phyloP scores from a whole-genome alignment of 805 yeast genomes.

The Saccharomycopsis javanensis region DNA sequence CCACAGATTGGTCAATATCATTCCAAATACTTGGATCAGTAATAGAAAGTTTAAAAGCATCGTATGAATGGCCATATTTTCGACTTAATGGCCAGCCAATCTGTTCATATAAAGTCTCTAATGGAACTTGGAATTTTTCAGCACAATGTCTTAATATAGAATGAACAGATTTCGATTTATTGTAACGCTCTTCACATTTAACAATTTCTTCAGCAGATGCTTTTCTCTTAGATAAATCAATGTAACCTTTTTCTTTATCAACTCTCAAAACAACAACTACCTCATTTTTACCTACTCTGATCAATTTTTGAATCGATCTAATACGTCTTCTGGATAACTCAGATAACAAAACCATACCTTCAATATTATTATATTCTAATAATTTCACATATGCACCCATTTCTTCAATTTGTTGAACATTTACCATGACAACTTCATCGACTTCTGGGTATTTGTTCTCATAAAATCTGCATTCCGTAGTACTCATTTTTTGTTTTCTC shows the following conservation, averaged over 20 bases:
- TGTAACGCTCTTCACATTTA: conserved; percentile 95
- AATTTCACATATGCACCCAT: conserved; percentile 98
- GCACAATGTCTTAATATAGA: conserved; percentile 98
- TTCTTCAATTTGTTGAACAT: conserved; percentile 96
- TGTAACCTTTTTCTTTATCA: conserved; percentile 97
- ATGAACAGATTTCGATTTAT: conserved; percentile 94
- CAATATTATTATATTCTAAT: conserved; percentile 94
- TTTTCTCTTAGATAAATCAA: conserved; percentile 94
- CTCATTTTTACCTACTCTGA: conserved; percentile 97
- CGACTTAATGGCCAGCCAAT: conserved; percentile 97
- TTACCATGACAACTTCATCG: conserved; percentile 98
- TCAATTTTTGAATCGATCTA: conserved; percentile 92
- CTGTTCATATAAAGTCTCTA: conserved; percentile 76
- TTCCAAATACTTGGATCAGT: conserved; percentile 83
- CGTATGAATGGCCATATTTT: conserved; percentile 94
- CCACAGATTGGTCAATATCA: conserved; percentile 61
- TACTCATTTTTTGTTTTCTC: conserved; percentile 49
- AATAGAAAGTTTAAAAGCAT: conserved; percentile 92
- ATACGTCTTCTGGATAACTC: conserved; percentile 98
- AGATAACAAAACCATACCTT: conserved; percentile 94
- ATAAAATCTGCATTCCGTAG: conserved; percentile 89
- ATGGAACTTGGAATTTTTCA: conserved; percentile 82
- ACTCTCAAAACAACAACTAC: conserved; percentile 97
- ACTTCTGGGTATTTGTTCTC: conserved; percentile 98
- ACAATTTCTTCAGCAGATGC: conserved; percentile 96